Base-by-base conservation (phyloP, 2,329 filamentous ascomycete genomes). In the Botrytis fragariae region DNA sequence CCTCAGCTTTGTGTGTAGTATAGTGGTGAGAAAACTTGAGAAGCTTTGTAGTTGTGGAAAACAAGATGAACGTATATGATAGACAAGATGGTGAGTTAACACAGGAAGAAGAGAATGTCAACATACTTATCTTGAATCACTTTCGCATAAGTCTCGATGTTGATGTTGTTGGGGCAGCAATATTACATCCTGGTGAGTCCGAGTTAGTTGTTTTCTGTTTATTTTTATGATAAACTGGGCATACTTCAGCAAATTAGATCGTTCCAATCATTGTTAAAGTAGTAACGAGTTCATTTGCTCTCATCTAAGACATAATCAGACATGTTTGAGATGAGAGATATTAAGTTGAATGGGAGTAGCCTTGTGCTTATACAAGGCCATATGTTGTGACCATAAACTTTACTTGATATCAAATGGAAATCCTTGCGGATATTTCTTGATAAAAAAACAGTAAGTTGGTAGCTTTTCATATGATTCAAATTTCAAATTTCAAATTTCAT, bases 51-150 rank as follows among this genome's bases (percentile, higher is more conserved):
- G 2, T 45, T 45, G 8, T 45, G 20, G 20, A 45, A 7, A 45
- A 35, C 14, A 18, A 22, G 1, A 37, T 37, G 0, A 3, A 45
- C 7, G 7, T 3, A 45, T 45, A 4, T 45, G 7, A 54, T 14
- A 29, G 7, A 20, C 0, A 51, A 20, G 3, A 5, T 1, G 1
- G 5, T 4, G 45, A 7, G 22, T 57, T 4, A 22, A 20, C 0
- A 51, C 16, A 42, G 4, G 18, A 22, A 3, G 25, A 42, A 42
- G 18, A 18, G 5, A 42, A 5, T 29, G 7, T 14, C 6, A 32
- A 68, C 64, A 25, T 68, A 68, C 64, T 68, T 10, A 22, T 42
- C 10, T 39, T 5, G 25, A 18, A 37, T 9, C 9, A 3, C 9
- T 25, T 2, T 42, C 35, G 8, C 35, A 22, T 9, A 22, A 2